These are phyloP conservation scores for Tuber borchii DNA, from an alignment of 495 filamentous ascomycete species.

Conservation along the genomic window DNA sequence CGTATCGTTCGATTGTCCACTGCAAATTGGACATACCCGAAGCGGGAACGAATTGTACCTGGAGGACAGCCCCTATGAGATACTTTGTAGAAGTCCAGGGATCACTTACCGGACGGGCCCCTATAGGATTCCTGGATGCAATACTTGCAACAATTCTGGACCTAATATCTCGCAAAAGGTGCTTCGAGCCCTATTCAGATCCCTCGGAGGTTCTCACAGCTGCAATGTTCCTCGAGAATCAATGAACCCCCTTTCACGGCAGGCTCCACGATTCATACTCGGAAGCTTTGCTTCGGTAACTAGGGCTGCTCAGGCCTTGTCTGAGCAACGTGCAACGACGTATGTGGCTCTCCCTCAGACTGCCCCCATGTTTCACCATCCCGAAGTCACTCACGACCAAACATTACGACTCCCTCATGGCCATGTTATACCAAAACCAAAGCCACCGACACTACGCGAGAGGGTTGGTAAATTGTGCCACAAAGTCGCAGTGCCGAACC, in stretches of 20 bases:
- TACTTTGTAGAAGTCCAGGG: not conserved
- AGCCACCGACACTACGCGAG: not conserved
- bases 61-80: not conserved
- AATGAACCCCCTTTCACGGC: not conserved
- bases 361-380: no score
- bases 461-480: not conserved
- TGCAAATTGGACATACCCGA: not conserved
- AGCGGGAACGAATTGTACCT: not conserved
- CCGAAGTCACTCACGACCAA: not conserved
- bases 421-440: slow-evolving; percentile 6
- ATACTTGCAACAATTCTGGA: not conserved
- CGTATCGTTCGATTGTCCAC: not conserved
- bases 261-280: not conserved
- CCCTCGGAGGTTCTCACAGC: not conserved
- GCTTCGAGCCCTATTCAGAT: not conserved
- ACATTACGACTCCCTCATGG: not conserved
- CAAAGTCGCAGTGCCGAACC: slow-evolving; percentile 13
- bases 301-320: not conserved
- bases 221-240: not conserved
- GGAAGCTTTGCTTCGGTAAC: not conserved
- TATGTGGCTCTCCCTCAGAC: not conserved
- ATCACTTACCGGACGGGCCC: not conserved
- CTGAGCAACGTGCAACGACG: not conserved
- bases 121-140: not conserved
- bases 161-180: not conserved